Evolutionary conservation across 2,329 filamentous ascomycete genomes (phyloP).

Genomic region (Trichoderma simmonsii): DNA sequence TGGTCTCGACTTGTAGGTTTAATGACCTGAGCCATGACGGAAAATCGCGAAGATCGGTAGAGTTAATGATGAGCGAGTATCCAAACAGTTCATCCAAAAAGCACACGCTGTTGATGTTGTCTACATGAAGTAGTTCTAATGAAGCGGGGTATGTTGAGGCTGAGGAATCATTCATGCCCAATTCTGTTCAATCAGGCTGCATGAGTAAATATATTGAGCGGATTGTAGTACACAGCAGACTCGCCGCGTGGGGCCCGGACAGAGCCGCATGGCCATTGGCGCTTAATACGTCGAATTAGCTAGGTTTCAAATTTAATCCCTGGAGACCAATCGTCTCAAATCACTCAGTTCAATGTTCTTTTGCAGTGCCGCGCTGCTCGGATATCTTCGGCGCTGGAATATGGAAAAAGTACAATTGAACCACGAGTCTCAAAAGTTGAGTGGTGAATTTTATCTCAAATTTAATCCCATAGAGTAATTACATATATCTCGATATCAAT

Average conservation of each 20-base stretch:
- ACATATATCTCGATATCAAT: too few relatives aligned
- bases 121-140: neutral
- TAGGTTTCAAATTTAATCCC: neutral
- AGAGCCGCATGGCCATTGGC: neutral
- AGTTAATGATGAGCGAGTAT: neutral
- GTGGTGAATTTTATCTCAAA: neutral
- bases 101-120: neutral
- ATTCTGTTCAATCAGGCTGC: neutral
- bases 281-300: neutral
- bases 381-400: neutral
- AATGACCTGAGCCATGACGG: neutral
- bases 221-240: neutral
- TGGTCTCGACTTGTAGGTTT: constrained; percentile 13
- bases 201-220: neutral
- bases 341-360: neutral
- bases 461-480: neutral
- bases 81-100: neutral
- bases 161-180: neutral
- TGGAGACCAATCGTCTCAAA: neutral
- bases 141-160: constrained; percentile 3
- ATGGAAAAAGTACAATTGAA: neutral
- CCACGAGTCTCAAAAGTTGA: neutral
- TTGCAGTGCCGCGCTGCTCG: neutral
- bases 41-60: neutral
- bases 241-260: neutral